phyloP scores from a whole-genome alignment of 2,329 filamentous ascomycete species.

The Fusarium sarcochroum region DNA sequence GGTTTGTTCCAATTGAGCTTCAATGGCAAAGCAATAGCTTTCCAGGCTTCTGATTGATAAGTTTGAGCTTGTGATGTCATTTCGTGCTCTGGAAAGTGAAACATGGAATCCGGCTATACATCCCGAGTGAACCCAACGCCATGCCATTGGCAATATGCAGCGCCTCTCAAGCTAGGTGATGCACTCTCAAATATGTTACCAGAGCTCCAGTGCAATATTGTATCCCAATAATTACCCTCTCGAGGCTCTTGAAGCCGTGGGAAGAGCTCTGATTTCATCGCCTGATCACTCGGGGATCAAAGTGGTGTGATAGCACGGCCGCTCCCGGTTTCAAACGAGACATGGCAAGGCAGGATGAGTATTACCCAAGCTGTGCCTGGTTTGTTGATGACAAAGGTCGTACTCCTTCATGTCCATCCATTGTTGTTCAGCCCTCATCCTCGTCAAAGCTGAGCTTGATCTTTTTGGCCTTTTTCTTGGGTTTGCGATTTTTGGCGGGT shows the following conservation, averaged over 20 bases:
- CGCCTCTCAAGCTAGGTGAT: neutral
- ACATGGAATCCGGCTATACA: neutral
- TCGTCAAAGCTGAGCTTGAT: conserved; percentile 78
- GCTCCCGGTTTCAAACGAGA: neutral
- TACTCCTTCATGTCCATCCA: conserved; percentile 25
- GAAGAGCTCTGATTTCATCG: neutral
- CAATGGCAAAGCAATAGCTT: neutral
- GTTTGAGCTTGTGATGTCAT: conserved; percentile 35
- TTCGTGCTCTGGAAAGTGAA: conserved; percentile 11
- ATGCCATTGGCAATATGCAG: neutral
- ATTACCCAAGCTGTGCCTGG: neutral
- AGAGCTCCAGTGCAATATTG: neutral
- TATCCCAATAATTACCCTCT: neutral
- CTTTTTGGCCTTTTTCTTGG: conserved; percentile 72
- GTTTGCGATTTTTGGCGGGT: conserved; percentile 50
- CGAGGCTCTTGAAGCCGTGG: neutral
- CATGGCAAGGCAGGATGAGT: neutral
- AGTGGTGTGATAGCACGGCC: conserved; percentile 12
- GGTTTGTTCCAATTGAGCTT: conserved; percentile 13
- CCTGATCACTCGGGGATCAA: neutral
- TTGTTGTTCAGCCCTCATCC: conserved; percentile 62
- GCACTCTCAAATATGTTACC: neutral
- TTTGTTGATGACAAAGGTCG: neutral
- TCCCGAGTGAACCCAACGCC: neutral
- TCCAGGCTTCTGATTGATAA: neutral